A percentile compares a stretch with the other conserved stretches of the same genome.
Evolutionary conservation across 2,329 filamentous ascomycete genomes (phyloP).

Genomic region (Fusarium tupiense): DNA sequence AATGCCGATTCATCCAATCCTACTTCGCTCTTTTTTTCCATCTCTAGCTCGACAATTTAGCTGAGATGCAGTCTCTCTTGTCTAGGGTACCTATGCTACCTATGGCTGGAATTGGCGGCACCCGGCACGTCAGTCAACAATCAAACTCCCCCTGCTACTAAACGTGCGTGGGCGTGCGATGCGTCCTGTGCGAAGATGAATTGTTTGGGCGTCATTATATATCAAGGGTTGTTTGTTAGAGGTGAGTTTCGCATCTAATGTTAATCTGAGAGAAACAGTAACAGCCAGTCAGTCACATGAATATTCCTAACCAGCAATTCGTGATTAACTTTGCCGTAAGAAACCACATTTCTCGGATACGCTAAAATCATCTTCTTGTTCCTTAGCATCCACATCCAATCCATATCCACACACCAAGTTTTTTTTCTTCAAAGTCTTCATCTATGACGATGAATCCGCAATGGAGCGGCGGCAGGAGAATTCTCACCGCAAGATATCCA

Average conservation of each 20-base stretch:
- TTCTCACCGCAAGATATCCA: conserved; percentile 16
- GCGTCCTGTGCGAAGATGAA: conserved; percentile 25
- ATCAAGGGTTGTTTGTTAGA: conserved; percentile 2
- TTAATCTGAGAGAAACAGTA: not conserved
- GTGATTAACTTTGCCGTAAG: not conserved
- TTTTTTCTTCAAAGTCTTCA: not conserved
- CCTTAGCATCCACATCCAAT: conserved; percentile 1
- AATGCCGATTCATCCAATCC: conserved; percentile 11
- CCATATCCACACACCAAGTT: not conserved
- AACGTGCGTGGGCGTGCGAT: conserved; percentile 7
- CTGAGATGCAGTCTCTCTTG: not conserved
- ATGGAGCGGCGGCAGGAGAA: not conserved
- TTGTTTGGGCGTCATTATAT: conserved; percentile 13
- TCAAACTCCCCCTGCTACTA: conserved; percentile 20
- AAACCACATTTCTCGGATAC: conserved; percentile 1
- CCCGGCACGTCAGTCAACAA: conserved; percentile 26
- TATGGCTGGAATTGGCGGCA: conserved; percentile 8
- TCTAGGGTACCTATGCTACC: conserved; percentile 17
- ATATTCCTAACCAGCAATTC: not conserved
- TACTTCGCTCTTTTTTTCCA: not conserved
- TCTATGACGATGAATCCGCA: conserved; percentile 23
- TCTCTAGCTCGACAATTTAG: conserved; percentile 7
- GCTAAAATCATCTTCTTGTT: not conserved
- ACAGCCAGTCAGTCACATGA: not conserved
- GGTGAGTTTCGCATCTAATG: conserved; percentile 5